phyloP scores from a whole-genome alignment of 1,284 basidiomycete genomes.

The Papiliotrema laurentii region DNA sequence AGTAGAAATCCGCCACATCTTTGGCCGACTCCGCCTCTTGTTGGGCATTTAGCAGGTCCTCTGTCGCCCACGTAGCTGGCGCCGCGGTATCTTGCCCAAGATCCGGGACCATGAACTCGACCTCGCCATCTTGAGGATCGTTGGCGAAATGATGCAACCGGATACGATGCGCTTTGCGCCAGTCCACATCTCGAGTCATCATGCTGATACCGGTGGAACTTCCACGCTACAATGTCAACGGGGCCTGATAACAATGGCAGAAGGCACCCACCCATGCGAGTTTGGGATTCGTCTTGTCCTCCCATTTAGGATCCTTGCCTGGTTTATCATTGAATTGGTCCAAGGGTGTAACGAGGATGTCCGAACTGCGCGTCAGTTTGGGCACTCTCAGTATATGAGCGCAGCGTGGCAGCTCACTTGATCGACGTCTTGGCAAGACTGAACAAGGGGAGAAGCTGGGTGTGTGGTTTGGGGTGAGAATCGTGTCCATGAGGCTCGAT shows the following conservation, averaged over 20 bases:
- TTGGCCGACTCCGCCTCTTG: conserved; percentile 7
- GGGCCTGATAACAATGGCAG: neutral
- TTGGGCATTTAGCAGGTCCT: neutral
- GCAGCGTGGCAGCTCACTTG: conserved; percentile 32
- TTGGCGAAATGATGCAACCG: conserved; percentile 48
- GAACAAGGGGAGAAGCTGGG: conserved; percentile 44
- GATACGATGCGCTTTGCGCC: conserved; percentile 49
- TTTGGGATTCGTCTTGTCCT: conserved; percentile 44
- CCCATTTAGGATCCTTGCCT: conserved; percentile 49
- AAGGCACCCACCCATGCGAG: conserved; percentile 48
- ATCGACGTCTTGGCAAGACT: conserved; percentile 46
- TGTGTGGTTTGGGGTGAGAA: conserved; percentile 44
- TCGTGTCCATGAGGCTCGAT: conserved; percentile 39
- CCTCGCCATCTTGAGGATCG: conserved; percentile 23
- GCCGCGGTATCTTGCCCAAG: conserved; percentile 17
- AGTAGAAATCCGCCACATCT: conserved; percentile 30
- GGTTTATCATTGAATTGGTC: conserved; percentile 48
- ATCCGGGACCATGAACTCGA: conserved; percentile 28
- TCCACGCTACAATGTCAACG: conserved; percentile 26
- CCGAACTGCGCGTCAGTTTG: conserved; percentile 33
- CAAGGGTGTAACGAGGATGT: conserved; percentile 51
- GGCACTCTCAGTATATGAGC: neutral
- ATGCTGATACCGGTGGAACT: conserved; percentile 50
- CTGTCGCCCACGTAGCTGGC: too few species aligned
- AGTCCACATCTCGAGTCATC: conserved; percentile 43